A percentile compares a stretch with the other conserved stretches of the same genome.
These are phyloP conservation scores for Fagopyrum homotropicum DNA, from an alignment of 148 eudicot genomes.

Conservation along the genomic window DNA sequence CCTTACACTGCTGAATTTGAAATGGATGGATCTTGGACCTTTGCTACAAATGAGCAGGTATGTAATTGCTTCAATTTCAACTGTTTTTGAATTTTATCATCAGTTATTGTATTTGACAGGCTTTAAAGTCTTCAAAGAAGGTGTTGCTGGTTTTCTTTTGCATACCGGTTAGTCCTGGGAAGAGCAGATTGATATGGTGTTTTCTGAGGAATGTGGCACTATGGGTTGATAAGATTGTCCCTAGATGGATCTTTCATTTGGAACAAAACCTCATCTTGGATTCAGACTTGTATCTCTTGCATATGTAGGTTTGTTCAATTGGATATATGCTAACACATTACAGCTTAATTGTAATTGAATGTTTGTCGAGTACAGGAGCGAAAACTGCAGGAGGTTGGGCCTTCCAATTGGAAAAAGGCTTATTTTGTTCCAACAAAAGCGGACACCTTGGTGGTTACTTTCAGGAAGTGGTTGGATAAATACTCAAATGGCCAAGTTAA, in stretches of 20 bases:
- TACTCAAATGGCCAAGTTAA: conserved; percentile 54
- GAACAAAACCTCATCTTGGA: conserved; percentile 65
- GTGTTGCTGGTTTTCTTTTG: conserved; percentile 52
- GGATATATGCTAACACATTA: too few relatives aligned
- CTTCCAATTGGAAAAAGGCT: conserved; percentile 64
- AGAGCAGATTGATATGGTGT: conserved; percentile 66
- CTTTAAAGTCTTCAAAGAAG: conserved; percentile 32
- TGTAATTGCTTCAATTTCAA: neutral
- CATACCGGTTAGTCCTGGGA: conserved; percentile 84
- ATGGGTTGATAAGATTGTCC: conserved; percentile 61
- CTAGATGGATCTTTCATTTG: conserved; percentile 74
- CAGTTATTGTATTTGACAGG: neutral
- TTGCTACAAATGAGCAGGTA: conserved; percentile 28
- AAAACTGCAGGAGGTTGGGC: conserved; percentile 49
- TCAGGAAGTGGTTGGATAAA: conserved; percentile 71
- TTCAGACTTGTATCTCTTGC: conserved; percentile 76
- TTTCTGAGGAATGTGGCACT: conserved; percentile 68
- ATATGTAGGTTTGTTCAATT: conserved; percentile 39
- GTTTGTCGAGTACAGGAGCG: conserved; percentile 34
- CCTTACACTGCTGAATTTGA: conserved; percentile 18
- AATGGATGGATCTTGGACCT: conserved; percentile 22
- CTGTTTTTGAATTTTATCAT: neutral
- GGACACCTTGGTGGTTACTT: conserved; percentile 53
- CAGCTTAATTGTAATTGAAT: neutral
- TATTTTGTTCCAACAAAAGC: conserved; percentile 77